Percentiles rank a stretch among this genome's conserved stretches.
phyloP scores from a whole-genome alignment of 129 eudicot genomes.

The Escallonia rubra region DNA sequence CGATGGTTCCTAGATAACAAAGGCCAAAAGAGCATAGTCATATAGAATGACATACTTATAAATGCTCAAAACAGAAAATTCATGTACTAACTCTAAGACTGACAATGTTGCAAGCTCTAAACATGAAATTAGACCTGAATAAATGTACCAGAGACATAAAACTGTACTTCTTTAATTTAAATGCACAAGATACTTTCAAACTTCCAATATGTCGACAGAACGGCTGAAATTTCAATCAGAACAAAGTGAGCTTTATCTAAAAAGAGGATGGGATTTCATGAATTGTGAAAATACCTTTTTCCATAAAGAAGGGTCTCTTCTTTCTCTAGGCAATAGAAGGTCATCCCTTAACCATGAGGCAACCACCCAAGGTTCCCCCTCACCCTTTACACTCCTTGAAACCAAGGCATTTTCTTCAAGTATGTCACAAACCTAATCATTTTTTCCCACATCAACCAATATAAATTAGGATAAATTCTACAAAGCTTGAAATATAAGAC shows the following conservation, averaged over 20 bases:
- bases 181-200: no score
- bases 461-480: not conserved
- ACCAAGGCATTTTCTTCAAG: conserved; percentile 72
- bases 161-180: no score
- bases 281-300: conserved; percentile 54
- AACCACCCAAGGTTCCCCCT: conserved; percentile 77
- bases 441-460: conserved; percentile 5
- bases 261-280: not conserved
- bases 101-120: not conserved
- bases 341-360: conserved; percentile 88
- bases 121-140: not conserved
- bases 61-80: not conserved
- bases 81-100: no score
- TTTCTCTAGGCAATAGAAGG: conserved; percentile 76
- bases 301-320: conserved; percentile 73
- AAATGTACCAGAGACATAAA: no score
- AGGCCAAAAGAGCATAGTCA: no score
- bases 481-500: not conserved
- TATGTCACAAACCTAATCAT: conserved; percentile 62
- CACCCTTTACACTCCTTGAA: conserved; percentile 51
- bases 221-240: not conserved
- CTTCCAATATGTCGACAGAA: not conserved
- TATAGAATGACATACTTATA: no score
- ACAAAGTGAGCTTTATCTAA: not conserved
- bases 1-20: no score